Evolutionary conservation across 768 basidiomycete species (phyloP), one percentile per base, ranked within the genome.

Genomic region (Rhizopogon vesiculosus): DNA sequence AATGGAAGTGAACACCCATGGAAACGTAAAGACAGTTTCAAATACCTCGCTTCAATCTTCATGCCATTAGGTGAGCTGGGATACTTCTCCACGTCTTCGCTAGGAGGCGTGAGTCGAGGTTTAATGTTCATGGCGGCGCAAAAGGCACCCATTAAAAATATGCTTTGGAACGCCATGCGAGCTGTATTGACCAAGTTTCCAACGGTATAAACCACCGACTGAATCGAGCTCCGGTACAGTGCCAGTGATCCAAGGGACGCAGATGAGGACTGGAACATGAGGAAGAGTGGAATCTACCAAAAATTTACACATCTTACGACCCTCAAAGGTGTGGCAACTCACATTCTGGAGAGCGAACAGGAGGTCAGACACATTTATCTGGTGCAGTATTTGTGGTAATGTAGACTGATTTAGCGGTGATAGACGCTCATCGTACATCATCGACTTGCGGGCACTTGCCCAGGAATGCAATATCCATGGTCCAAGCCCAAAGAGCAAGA

Each of bases 141-240:
- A 65, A 92, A 94, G 7, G 92, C 91, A 46, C 86, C 87, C 84
- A 93, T 87, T 56, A 91, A 75, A 72, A 95, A 94, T 49, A 93
- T 79, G 33, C 84, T 83, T 68, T 95, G 91, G 62, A 87, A 92
- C n/a, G 84, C 83, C 84, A 87, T 85, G 55, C 81, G 82, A 25
- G 78, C 66, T 5, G 85, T 88, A 42, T 82, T 80, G 31, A 85
- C 65, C 58, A 93, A 66, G 62, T 81, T 82, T 51, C 83, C 76
- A 55, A 82, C 76, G 10, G 89, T 83, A 63, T 80, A 80, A 10
- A 92, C 76, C 42, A 92, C 76, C 25, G 85, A 81, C 55, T 87
- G 85, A 22, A 92, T 80, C 6, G 91, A 88, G 59, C 78, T 85
- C 59, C 90, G 86, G 66, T 93, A 93, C 13, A 92, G 72, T 18